Percentiles rank a stretch among this genome's conserved stretches.
Conservation (phyloP, 306 rosid species). For the Lupinus albus region DNA sequence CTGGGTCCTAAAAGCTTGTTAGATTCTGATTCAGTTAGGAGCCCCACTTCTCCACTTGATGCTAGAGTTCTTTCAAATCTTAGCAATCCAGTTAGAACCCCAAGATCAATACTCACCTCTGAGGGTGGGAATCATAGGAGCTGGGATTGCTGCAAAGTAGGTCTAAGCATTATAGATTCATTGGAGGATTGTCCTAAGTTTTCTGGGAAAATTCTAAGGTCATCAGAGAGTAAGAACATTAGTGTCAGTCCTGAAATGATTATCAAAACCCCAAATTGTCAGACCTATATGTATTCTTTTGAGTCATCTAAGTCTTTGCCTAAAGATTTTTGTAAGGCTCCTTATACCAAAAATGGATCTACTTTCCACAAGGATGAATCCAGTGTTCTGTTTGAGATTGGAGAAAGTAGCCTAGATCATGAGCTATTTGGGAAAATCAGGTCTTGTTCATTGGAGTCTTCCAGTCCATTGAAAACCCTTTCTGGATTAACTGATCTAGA, state of each 20-base stretch:
- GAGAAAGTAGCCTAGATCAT: slow-evolving; percentile 54
- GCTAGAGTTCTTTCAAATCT: slow-evolving; percentile 62
- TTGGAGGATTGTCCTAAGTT: slow-evolving; percentile 62
- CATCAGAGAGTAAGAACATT: slow-evolving; percentile 66
- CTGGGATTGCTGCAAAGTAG: slow-evolving; percentile 81
- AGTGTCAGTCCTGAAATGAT: slow-evolving; percentile 67
- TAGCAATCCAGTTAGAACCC: slow-evolving; percentile 56
- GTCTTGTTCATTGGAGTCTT: slow-evolving; percentile 66
- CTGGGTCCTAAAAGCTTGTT: slow-evolving; percentile 58
- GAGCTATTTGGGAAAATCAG: slow-evolving; percentile 53
- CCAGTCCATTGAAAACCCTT: slow-evolving; percentile 48
- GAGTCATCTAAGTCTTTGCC: slow-evolving; percentile 70
- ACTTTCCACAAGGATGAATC: slow-evolving; percentile 50
- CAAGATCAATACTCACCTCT: slow-evolving; percentile 41
- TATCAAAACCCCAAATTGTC: slow-evolving; percentile 50
- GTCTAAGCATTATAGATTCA: slow-evolving; percentile 75
- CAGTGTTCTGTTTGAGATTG: slow-evolving; percentile 81
- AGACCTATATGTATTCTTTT: slow-evolving; percentile 39
- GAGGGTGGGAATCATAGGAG: slow-evolving; percentile 61
- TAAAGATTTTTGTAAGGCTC: slow-evolving; percentile 58
- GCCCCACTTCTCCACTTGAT: slow-evolving; percentile 92
- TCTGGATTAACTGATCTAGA: slow-evolving; percentile 40
- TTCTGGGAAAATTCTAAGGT: slow-evolving; percentile 56
- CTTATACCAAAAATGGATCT: slow-evolving; percentile 44
- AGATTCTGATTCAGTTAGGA: slow-evolving; percentile 78